Evolutionary conservation across 169 alveolate species (phyloP), one percentile per base, ranked within the genome.

Genomic region (Sarcocystis neurona): DNA sequence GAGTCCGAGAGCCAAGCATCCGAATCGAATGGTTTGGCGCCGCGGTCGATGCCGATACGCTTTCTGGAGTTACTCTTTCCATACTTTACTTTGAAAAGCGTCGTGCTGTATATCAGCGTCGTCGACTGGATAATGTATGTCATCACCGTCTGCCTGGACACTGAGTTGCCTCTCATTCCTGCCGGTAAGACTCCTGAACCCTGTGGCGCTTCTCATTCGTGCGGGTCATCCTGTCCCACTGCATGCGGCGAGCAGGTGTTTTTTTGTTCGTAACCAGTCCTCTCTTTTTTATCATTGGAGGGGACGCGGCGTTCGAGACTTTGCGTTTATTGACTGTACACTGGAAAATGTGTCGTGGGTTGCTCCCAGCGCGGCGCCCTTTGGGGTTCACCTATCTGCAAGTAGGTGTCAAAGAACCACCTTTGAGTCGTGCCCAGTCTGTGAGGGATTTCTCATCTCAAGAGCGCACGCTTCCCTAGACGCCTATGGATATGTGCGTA

Each of bases 51-150:
- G 56, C 87, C 88, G 50, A 44, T 78, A 68, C 78, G 91, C 46
- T 84, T 75, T 32, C 79, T 93, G 43, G 92, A 93, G 56, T 77
- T 93, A 37, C 91, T 93, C 58, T 93, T 93, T 79, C 95, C 95
- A 32, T 86, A 90, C 77, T 93, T 93, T 75, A 72, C 91, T 63
- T 88, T 90, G 87, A 91, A 84, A 56, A 90, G 93, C 70, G 78
- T 90, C 89, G 84, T 93, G 43, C 89, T 93, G 74, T 91, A 74
- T 46, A 79, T 93, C 72, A 89, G 93, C 32, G 58, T 93, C 30
- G 92, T 89, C 68, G 93, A 93, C 78, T 75, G 91, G 84, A 85
- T 88, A 8, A 80, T 93, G 70, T 93, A 89, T 75, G 89, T 93
- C 27, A 84, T 90, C 37, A 70, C 78, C 34, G 85, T 85, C 39